These are phyloP conservation scores for Polychaeton citri DNA, from an alignment of 2,329 filamentous ascomycete genomes.

Conservation along the genomic window DNA sequence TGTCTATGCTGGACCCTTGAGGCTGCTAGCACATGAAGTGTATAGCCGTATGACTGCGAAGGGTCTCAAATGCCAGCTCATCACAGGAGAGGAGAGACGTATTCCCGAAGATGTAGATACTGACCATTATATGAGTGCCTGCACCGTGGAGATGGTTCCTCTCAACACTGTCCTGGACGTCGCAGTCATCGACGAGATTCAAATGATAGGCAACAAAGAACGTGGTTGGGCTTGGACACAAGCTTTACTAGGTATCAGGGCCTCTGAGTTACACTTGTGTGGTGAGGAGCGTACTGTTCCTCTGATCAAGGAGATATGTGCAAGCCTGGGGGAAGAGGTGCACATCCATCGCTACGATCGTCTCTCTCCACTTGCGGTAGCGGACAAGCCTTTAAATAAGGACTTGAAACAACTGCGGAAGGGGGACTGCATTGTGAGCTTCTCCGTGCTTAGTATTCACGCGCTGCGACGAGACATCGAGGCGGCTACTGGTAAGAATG, in stretches of 20 bases:
- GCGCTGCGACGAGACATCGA: slow-evolving; percentile 68
- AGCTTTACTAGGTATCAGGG: slow-evolving; percentile 74
- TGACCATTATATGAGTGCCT: slow-evolving; percentile 52
- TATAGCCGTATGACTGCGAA: slow-evolving; percentile 73
- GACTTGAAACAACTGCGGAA: slow-evolving; percentile 59
- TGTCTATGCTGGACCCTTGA: slow-evolving; percentile 80
- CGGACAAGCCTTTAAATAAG: slow-evolving; percentile 48
- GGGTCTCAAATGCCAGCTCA: slow-evolving; percentile 60
- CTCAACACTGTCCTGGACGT: slow-evolving; percentile 58
- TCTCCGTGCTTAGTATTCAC: slow-evolving; percentile 73
- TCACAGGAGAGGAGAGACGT: slow-evolving; percentile 85
- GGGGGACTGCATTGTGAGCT: slow-evolving; percentile 81
- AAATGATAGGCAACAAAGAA: slow-evolving; percentile 74
- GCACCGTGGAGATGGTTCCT: slow-evolving; percentile 85
- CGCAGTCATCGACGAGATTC: slow-evolving; percentile 94
- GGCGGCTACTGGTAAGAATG: slow-evolving; percentile 58
- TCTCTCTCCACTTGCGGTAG: slow-evolving; percentile 61
- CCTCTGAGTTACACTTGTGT: slow-evolving; percentile 82
- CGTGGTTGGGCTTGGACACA: slow-evolving; percentile 93
- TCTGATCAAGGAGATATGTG: slow-evolving; percentile 64
- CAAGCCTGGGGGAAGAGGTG: slow-evolving; percentile 67
- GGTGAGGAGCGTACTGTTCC: slow-evolving; percentile 75
- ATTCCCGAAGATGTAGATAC: slow-evolving; percentile 42
- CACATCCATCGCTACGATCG: slow-evolving; percentile 73
- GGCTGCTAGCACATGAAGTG: slow-evolving; percentile 87